phyloP scores from a whole-genome alignment of 306 rosid genomes.

The Mimosa bimucronata region DNA sequence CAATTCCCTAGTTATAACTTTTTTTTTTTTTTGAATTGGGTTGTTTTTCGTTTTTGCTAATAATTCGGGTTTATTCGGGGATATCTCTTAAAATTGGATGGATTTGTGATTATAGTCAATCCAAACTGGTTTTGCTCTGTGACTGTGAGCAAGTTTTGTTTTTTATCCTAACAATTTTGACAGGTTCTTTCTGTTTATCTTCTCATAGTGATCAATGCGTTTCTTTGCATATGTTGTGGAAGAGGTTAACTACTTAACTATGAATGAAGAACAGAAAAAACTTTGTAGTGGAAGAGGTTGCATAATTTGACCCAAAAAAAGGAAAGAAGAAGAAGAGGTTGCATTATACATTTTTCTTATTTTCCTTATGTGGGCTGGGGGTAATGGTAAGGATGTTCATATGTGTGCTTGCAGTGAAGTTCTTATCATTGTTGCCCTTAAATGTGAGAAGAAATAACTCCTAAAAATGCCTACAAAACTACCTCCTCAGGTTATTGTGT shows the following conservation, averaged over 20 bases:
- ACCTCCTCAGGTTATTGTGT: slow-evolving; percentile 1
- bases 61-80: too few relatives aligned
- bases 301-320: too few relatives aligned
- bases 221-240: not conserved
- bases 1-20: too few relatives aligned
- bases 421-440: not conserved
- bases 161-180: not conserved
- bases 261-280: not conserved
- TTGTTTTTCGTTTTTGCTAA: too few relatives aligned
- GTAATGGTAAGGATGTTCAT: not conserved
- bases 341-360: too few relatives aligned
- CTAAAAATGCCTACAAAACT: not conserved
- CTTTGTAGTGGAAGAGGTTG: not conserved
- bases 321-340: not conserved
- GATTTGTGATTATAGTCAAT: too few relatives aligned
- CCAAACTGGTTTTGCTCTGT: too few relatives aligned
- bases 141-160: not conserved
- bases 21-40: too few relatives aligned
- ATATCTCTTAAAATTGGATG: too few relatives aligned
- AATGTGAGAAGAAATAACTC: slow-evolving; percentile 16
- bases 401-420: not conserved
- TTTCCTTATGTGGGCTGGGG: not conserved
- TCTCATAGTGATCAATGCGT: not conserved
- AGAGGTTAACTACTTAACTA: too few relatives aligned
- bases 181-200: not conserved